Evolutionary conservation across 805 yeast genomes (phyloP).

Genomic region (Candida sakaeoensis): DNA sequence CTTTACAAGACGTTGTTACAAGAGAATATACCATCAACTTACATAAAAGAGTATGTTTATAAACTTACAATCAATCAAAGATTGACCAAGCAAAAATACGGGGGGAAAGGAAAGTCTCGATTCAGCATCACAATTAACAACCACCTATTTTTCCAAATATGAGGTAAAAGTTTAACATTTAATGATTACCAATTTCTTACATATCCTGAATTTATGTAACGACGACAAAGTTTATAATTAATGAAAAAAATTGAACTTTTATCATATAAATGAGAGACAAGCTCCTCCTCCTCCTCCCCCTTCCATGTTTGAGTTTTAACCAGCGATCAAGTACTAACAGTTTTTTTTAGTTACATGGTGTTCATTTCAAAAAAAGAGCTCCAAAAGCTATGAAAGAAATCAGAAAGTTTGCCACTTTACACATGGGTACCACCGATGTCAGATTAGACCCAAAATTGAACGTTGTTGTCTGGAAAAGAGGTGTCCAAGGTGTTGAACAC

Average conservation of each 20-base stretch:
- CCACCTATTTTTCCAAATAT: too few species aligned
- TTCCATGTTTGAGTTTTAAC: neutral
- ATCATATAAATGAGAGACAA: too few species aligned
- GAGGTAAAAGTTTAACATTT: conserved; percentile 1
- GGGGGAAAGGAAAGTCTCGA: neutral
- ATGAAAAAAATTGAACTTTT: conserved; percentile 4
- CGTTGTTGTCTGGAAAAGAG: conserved; percentile 99
- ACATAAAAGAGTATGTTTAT: conserved; percentile 91
- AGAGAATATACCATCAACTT: conserved; percentile 99
- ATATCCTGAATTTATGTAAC: conserved; percentile 6
- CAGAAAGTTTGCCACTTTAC: conserved; percentile 96
- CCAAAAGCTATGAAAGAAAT: conserved; percentile 99
- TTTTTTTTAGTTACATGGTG: conserved; percentile 81
- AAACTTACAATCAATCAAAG: too few species aligned
- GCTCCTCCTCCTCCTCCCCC: too few species aligned
- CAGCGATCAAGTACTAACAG: conserved; percentile 52
- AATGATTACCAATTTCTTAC: conserved; percentile 5
- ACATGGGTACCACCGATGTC: conserved; percentile 99
- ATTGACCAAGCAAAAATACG: too few species aligned
- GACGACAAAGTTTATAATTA: neutral
- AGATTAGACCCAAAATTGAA: conserved; percentile 98
- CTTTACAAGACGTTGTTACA: conserved; percentile 98
- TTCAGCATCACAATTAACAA: neutral
- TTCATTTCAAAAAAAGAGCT: conserved; percentile 99
- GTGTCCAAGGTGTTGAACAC: conserved; percentile 98